Conservation (phyloP, 148 eudicot species). For the Linanthus parryae region DNA sequence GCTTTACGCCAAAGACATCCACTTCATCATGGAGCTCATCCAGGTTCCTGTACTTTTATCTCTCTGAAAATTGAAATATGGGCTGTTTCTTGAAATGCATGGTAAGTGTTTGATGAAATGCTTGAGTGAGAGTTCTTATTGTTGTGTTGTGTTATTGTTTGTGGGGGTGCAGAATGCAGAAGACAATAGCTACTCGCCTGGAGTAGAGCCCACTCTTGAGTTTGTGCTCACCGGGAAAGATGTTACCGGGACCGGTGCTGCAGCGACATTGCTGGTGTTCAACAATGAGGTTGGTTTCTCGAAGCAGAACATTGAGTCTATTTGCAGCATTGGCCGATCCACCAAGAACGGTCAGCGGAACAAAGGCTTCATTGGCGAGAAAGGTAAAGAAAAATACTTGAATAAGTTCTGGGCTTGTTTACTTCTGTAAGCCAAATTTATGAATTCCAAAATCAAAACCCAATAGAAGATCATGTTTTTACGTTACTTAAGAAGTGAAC, state of each 20-base stretch:
- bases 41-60: slow-evolving; percentile 30
- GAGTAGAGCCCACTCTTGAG: slow-evolving; percentile 38
- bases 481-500: too few relatives aligned
- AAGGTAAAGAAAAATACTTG: too few relatives aligned
- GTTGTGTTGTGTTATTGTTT: background rate
- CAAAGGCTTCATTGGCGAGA: slow-evolving; percentile 66
- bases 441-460: too few relatives aligned
- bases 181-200: slow-evolving; percentile 5
- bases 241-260: slow-evolving; percentile 55
- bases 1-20: slow-evolving; percentile 56
- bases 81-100: background rate
- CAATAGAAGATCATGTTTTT: too few relatives aligned
- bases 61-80: background rate
- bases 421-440: too few relatives aligned
- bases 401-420: too few relatives aligned
- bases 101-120: background rate
- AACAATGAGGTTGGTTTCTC: slow-evolving; percentile 72
- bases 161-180: slow-evolving; percentile 10
- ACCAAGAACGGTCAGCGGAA: slow-evolving; percentile 23
- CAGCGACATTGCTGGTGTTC: slow-evolving; percentile 55
- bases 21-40: slow-evolving; percentile 62
- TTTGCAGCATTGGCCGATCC: slow-evolving; percentile 9
- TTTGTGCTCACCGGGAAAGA: slow-evolving; percentile 57
- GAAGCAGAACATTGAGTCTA: slow-evolving; percentile 10
- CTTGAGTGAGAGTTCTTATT: background rate